A percentile compares a stretch with the other conserved stretches of the same genome.
These are phyloP conservation scores for Rhododendron kiyosumense DNA, from an alignment of 148 eudicot genomes.

Conservation along the genomic window DNA sequence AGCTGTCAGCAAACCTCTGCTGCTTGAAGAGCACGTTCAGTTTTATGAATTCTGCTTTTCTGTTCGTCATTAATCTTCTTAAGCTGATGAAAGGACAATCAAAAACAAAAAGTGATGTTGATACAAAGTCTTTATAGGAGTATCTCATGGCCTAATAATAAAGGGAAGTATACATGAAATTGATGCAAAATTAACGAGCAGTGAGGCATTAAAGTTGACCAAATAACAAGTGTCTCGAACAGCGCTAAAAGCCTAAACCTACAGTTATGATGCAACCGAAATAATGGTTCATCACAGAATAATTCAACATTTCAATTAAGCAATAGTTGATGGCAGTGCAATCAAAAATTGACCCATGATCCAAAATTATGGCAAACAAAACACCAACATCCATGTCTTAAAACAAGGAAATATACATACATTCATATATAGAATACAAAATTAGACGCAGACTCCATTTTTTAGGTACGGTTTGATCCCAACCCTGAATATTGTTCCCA, in stretches of 20 bases:
- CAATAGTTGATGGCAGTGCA: not conserved
- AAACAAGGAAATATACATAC: not conserved
- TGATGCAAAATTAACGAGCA: not conserved
- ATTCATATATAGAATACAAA: no score
- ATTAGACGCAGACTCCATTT: no score
- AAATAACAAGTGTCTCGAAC: not conserved
- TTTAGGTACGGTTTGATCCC: no score
- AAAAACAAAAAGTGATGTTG: not conserved
- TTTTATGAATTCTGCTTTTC: slow-evolving; percentile 23
- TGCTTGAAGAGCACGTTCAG: slow-evolving; percentile 28
- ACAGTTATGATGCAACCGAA: not conserved
- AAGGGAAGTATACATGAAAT: not conserved
- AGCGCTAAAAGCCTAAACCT: not conserved
- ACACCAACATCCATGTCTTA: not conserved
- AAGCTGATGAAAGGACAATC: slow-evolving; percentile 31
- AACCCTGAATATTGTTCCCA: no score
- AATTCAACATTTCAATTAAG: not conserved
- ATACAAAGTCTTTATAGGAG: not conserved
- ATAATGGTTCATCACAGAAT: not conserved
- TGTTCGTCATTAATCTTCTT: slow-evolving; percentile 27
- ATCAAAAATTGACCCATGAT: not conserved
- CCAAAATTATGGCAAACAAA: not conserved
- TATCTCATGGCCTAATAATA: not conserved
- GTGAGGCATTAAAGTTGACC: not conserved
- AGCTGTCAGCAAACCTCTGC: slow-evolving; percentile 27